Evolutionary conservation across 768 basidiomycete genomes (phyloP), one percentile per base, ranked within the genome.

Genomic region (Gyrodon lividus): DNA sequence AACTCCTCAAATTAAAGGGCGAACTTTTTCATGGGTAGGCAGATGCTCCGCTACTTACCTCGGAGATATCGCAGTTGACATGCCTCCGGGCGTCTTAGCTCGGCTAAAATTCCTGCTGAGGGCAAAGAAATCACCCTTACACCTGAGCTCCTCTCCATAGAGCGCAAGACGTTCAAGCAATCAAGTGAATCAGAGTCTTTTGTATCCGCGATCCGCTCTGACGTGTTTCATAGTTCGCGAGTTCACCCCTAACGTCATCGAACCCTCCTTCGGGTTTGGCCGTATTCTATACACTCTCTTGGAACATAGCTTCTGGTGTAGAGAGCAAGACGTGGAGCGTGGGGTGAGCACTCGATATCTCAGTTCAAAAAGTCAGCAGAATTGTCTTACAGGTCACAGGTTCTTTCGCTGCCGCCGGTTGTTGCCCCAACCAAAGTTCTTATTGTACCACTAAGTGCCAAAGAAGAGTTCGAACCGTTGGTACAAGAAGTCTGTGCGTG

Each of bases 391-490:
- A 35, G 8, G 13, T 43, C 47, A 41, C 63, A 92, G 90, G 91
- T 98, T 22, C 81, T 98, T 24, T 97, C 95, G 12, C 78, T 98
- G 14, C 94, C 95, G 13, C 74, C 92, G 5, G 65, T 89, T 48
- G 87, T 98, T 16, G 96, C 96, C 3, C 97, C 96, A 12, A 96
- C 95, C 58, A 98, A 98, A 72, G 91, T 93, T 57, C 82, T 98
- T 62, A 96, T 99, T 69, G 93, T 98, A 37, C 94, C 97, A 13
- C 76, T 98, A 66, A 94, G 90, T 61, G 81, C 87, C 56, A 87
- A 87, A 66, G 79, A 88, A 19, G 87, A 89, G 58, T 92, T 98
- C 61, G 79, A 82, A 54, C 89, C 91, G 23, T 79, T 96, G 49
- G 83, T 97, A 24, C 76, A 78, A 58, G 88, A 97, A 75, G 85